These are phyloP conservation scores for Talaromyces sp. DNA, from an alignment of 2,329 filamentous ascomycete genomes.

Conservation along the genomic window DNA sequence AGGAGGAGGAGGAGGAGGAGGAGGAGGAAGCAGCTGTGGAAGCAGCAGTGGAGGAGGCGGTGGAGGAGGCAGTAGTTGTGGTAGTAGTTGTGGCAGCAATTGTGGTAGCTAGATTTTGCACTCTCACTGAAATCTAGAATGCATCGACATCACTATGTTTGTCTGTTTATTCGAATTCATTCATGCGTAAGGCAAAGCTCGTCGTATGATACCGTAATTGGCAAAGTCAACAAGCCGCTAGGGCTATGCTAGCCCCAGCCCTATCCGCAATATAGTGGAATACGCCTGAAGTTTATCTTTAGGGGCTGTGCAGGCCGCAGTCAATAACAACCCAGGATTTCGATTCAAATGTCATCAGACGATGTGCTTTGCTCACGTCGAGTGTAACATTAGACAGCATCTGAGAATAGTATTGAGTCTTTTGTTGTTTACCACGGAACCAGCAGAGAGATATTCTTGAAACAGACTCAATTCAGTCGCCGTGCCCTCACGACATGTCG, in stretches of 20 bases:
- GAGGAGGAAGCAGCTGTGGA: background rate
- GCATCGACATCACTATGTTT: background rate
- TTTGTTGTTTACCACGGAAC: background rate
- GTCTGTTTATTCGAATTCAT: background rate
- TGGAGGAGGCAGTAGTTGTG: background rate
- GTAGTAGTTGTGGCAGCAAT: background rate
- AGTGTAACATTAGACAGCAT: too few species aligned
- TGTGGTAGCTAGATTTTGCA: background rate
- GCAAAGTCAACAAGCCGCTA: background rate
- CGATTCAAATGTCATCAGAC: background rate
- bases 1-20: background rate
- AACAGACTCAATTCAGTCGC: background rate
- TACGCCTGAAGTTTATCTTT: slow-evolving; percentile 1
- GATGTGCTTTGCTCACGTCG: too few species aligned
- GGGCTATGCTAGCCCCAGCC: background rate
- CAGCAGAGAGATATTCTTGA: background rate
- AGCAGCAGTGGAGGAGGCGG: background rate
- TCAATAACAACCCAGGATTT: background rate
- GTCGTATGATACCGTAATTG: background rate
- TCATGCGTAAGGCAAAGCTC: background rate
- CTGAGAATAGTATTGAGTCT: background rate
- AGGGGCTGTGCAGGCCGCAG: background rate
- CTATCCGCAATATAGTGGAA: background rate
- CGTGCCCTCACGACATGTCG: background rate
- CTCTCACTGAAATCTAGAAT: background rate